Evolutionary conservation across 179 eudicot genomes (phyloP).

Genomic region (Silene noctiflora): DNA sequence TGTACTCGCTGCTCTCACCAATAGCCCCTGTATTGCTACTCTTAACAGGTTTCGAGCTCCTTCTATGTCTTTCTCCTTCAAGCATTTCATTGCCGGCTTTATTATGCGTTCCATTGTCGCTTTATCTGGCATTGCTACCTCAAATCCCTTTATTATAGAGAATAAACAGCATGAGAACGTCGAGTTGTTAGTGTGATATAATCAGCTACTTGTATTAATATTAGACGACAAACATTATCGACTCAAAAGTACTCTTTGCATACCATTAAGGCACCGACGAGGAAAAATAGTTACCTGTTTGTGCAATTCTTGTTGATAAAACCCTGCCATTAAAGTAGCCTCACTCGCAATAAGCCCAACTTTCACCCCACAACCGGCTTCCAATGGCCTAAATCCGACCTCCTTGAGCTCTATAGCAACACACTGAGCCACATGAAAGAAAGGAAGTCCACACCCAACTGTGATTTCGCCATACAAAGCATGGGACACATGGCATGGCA

Average conservation of each 20-base stretch:
- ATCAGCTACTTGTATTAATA: no score
- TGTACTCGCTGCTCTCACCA: constrained; percentile 58
- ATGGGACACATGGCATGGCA: constrained; percentile 60
- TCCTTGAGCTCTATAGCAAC: constrained; percentile 51
- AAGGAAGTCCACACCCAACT: constrained; percentile 41
- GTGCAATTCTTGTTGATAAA: constrained; percentile 43
- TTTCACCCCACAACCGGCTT: constrained; percentile 43
- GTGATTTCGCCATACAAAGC: constrained; percentile 43
- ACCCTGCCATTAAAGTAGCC: constrained; percentile 30
- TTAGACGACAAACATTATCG: no score
- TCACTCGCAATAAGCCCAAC: constrained; percentile 48
- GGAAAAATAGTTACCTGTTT: no score
- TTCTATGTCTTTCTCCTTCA: constrained; percentile 52
- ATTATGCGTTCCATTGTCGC: constrained; percentile 54
- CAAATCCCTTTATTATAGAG: constrained; percentile 53
- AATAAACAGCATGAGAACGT: no score
- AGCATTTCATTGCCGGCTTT: constrained; percentile 51
- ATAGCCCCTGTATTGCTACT: constrained; percentile 58
- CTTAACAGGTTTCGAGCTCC: constrained; percentile 72
- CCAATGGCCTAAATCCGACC: constrained; percentile 48
- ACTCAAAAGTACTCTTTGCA: no score
- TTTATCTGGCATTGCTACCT: constrained; percentile 60
- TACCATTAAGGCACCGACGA: no score
- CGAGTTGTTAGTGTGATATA: no score
- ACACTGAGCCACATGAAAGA: constrained; percentile 45